Percentiles rank a stretch among this genome's conserved stretches.
Evolutionary conservation across 2,329 filamentous ascomycete species (phyloP).

Genomic region (Dactylonectria estremocensis): DNA sequence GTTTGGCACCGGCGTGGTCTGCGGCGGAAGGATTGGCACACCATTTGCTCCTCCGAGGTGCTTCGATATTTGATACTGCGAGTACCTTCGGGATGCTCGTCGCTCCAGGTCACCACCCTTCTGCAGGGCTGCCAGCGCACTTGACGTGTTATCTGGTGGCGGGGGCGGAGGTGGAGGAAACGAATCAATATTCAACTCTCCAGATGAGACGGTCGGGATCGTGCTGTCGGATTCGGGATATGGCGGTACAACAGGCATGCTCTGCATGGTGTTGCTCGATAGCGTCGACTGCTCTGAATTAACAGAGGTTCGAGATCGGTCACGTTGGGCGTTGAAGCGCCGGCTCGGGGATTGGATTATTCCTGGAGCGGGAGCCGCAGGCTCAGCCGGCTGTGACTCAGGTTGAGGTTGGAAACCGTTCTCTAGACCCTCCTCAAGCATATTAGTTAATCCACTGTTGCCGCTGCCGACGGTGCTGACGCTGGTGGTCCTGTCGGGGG

Average conservation of each 20-base stretch:
- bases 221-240: conserved; percentile 75
- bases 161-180: conserved; percentile 79
- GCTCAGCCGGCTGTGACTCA: conserved; percentile 45
- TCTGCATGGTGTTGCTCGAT: conserved; percentile 84
- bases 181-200: conserved; percentile 71
- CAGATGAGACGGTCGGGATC: conserved; percentile 59
- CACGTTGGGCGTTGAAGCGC: conserved; percentile 63
- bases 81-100: conserved; percentile 92
- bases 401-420: conserved; percentile 64
- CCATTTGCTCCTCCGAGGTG: conserved; percentile 88
- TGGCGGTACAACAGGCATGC: conserved; percentile 80
- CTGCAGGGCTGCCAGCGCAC: conserved; percentile 91
- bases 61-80: conserved; percentile 96
- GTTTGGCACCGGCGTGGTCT: conserved; percentile 88
- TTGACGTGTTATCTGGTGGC: conserved; percentile 84
- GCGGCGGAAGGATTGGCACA: conserved; percentile 88
- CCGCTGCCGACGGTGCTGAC: conserved; percentile 71
- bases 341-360: conserved; percentile 63
- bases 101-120: conserved; percentile 93
- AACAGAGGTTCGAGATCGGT: conserved; percentile 66
- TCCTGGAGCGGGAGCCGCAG: conserved; percentile 35
- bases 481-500: conserved; percentile 69
- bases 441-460: conserved; percentile 68
- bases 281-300: conserved; percentile 75
- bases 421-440: conserved; percentile 73